A percentile compares a stretch with the other conserved stretches of the same genome.
Conservation (phyloP, 257 asterid species). For the Dorcoceras hygrometricum region DNA sequence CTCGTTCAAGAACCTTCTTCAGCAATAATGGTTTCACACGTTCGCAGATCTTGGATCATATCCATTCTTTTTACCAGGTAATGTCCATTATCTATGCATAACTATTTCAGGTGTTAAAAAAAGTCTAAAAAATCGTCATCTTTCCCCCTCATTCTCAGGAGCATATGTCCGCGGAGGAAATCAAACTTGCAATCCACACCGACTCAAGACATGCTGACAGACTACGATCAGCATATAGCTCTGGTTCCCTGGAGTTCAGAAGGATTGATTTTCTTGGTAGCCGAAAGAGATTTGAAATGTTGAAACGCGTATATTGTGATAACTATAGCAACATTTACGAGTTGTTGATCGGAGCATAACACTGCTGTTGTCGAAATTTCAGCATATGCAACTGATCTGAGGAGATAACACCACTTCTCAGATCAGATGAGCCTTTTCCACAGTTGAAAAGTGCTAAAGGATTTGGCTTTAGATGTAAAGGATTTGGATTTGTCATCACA, state of each 20-base stretch:
- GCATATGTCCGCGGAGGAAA: slow-evolving; percentile 68
- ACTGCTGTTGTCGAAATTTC: neutral
- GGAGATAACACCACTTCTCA: neutral
- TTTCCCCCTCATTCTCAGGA: slow-evolving; percentile 34
- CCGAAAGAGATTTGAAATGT: too few relatives aligned
- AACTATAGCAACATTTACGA: slow-evolving; percentile 67
- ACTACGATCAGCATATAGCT: slow-evolving; percentile 57
- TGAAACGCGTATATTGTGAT: too few relatives aligned
- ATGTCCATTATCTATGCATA: slow-evolving; percentile 6
- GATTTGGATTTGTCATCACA: neutral
- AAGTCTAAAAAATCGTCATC: neutral
- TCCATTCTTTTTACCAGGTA: slow-evolving; percentile 89
- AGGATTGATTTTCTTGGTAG: slow-evolving; percentile 78
- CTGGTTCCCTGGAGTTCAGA: slow-evolving; percentile 47
- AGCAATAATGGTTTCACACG: slow-evolving; percentile 79
- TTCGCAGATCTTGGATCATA: slow-evolving; percentile 71
- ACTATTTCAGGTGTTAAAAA: neutral
- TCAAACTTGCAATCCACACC: slow-evolving; percentile 78
- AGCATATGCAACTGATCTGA: neutral
- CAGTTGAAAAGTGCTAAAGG: neutral
- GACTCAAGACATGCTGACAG: slow-evolving; percentile 89
- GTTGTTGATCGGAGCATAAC: slow-evolving; percentile 73
- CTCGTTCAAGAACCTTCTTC: slow-evolving; percentile 75
- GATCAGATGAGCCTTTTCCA: neutral
- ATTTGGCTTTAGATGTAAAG: neutral